Evolutionary conservation across 225 moss, liverwort and hornwort species (phyloP).

Genomic region (Pseudisothecium myosuroides): DNA sequence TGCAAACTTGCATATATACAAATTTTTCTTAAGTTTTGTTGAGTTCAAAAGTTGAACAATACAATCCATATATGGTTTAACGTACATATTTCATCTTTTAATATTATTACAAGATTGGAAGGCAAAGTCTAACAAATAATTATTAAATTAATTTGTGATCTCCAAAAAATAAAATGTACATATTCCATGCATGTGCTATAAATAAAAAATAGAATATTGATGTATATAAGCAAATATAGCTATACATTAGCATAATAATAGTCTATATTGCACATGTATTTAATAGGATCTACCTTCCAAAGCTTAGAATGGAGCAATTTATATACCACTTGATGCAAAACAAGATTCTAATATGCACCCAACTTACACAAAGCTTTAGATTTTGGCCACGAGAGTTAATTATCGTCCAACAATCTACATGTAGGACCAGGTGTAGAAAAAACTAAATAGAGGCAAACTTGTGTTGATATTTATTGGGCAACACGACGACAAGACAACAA

Average conservation of each 20-base stretch:
- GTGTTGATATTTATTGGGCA: background rate
- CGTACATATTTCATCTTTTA: background rate
- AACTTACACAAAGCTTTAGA: background rate
- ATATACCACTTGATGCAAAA: background rate
- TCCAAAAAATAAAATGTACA: background rate
- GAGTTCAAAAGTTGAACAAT: accelerated
- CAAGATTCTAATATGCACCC: background rate
- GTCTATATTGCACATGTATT: background rate
- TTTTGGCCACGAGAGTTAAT: background rate
- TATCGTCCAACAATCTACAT: background rate
- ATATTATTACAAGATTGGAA: background rate
- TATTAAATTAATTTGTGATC: background rate
- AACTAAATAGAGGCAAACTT: background rate
- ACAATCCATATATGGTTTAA: background rate
- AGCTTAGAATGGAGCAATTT: background rate
- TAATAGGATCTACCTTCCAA: background rate
- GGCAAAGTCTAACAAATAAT: background rate
- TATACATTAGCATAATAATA: background rate
- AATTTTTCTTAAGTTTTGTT: background rate
- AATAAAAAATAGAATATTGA: background rate
- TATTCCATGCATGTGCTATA: background rate
- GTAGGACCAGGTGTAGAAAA: background rate
- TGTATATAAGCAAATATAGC: background rate
- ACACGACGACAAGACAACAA: background rate
- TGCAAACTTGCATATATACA: background rate